A percentile compares a stretch with the other conserved stretches of the same genome.
These are phyloP conservation scores for Umbelopsis sp. DNA, from an alignment of 192 early-diverging fungal genomes.

Conservation along the genomic window DNA sequence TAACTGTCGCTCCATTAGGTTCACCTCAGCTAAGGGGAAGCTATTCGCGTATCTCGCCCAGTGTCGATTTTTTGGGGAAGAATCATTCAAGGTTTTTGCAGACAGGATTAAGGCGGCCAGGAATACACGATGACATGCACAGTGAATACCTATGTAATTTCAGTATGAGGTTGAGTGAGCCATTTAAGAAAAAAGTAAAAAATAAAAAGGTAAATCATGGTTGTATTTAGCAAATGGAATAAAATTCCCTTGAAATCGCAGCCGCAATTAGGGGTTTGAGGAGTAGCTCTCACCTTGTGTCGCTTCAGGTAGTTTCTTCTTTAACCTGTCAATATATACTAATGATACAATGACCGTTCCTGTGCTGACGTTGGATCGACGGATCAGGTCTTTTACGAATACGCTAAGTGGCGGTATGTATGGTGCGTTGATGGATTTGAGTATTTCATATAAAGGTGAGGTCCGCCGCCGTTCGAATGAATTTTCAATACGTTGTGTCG, in stretches of 20 bases:
- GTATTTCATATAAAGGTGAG: background rate
- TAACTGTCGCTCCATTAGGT: constrained; percentile 78
- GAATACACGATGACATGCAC: constrained; percentile 74
- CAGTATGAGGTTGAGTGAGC: background rate
- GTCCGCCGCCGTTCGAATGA: background rate
- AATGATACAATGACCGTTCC: constrained; percentile 67
- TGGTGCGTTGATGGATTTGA: background rate
- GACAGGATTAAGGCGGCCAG: constrained; percentile 68
- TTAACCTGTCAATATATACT: constrained; percentile 67
- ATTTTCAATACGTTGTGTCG: background rate
- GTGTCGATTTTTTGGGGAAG: constrained; percentile 77
- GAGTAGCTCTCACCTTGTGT: constrained; percentile 51
- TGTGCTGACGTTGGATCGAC: constrained; percentile 64
- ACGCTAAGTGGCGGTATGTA: constrained; percentile 55
- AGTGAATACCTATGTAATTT: constrained; percentile 52
- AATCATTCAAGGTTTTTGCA: constrained; percentile 77
- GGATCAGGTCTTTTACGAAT: constrained; percentile 63
- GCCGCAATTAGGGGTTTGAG: constrained; percentile 15
- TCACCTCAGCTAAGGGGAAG: constrained; percentile 73
- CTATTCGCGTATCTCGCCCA: constrained; percentile 68
- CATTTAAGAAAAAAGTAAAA: too few species aligned
- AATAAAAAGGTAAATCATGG: background rate
- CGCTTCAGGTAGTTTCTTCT: constrained; percentile 61
- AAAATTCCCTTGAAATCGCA: background rate
- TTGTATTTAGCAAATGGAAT: background rate